These are phyloP conservation scores for Groenewaldozyma salmanticensis DNA, from an alignment of 805 yeast species.

Conservation along the genomic window DNA sequence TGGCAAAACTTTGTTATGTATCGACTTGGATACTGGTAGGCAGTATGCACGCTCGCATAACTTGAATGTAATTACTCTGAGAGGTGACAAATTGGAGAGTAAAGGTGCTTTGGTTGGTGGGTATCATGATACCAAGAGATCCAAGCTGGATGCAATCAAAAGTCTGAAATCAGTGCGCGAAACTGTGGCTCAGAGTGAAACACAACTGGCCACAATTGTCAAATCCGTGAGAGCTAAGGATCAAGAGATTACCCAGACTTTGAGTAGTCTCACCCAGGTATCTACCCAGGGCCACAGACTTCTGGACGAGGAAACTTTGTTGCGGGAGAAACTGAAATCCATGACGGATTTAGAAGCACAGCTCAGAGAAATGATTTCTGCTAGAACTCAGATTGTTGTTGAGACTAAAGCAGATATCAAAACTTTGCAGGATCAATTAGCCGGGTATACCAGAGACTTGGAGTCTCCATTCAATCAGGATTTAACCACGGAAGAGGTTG, in stretches of 20 bases:
- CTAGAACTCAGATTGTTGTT: slow-evolving; percentile 32
- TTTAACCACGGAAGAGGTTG: slow-evolving; percentile 41
- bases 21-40: slow-evolving; percentile 56
- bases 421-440: slow-evolving; percentile 34
- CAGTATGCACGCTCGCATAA: slow-evolving; percentile 52
- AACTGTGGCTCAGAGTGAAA: slow-evolving; percentile 35
- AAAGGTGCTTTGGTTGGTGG: slow-evolving; percentile 88
- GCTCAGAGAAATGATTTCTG: slow-evolving; percentile 15
- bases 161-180: slow-evolving; percentile 42
- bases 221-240: slow-evolving; percentile 37
- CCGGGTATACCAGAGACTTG: slow-evolving; percentile 41
- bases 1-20: slow-evolving; percentile 70
- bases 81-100: slow-evolving; percentile 83
- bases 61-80: slow-evolving; percentile 74
- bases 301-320: slow-evolving; percentile 6
- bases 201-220: slow-evolving; percentile 32
- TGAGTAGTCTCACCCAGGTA: slow-evolving; percentile 33
- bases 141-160: slow-evolving; percentile 63
- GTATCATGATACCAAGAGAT: slow-evolving; percentile 55
- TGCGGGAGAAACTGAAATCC: slow-evolving; percentile 15
- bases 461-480: slow-evolving; percentile 43
- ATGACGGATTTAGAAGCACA: slow-evolving; percentile 8
- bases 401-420: slow-evolving; percentile 31
- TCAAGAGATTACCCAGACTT: slow-evolving; percentile 39
- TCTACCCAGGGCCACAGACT: slow-evolving; percentile 18